Evolutionary conservation across 495 filamentous ascomycete genomes (phyloP).

Genomic region (Pseudevernia furfuracea): DNA sequence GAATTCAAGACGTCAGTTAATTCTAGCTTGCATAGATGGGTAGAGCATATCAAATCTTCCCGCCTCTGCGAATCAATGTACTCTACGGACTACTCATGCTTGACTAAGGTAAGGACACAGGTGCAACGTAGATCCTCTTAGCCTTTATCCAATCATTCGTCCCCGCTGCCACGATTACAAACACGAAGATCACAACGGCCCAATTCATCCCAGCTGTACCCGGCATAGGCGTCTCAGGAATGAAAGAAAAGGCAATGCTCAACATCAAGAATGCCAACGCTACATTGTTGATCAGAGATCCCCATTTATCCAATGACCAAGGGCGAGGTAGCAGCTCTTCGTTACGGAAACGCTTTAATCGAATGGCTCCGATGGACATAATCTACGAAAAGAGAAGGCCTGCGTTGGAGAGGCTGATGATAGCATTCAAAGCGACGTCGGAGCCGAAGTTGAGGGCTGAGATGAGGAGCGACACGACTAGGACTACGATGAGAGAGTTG

Average conservation of each 20-base stretch:
- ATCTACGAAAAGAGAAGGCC: constrained; percentile 46
- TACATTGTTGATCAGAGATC: background rate
- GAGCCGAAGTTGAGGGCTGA: constrained; percentile 50
- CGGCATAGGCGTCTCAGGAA: background rate
- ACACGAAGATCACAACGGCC: background rate
- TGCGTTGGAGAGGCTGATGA: constrained; percentile 40
- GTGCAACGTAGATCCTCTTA: background rate
- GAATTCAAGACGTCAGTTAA: background rate
- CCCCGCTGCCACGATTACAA: background rate
- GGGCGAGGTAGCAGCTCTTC: background rate
- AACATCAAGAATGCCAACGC: background rate
- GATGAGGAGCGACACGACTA: constrained; percentile 41
- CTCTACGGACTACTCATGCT: background rate
- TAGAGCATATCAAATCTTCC: background rate
- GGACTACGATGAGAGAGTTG: constrained; percentile 38
- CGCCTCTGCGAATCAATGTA: background rate
- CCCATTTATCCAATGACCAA: background rate
- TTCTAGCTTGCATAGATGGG: background rate
- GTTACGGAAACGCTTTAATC: constrained; percentile 29
- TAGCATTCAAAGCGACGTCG: constrained; percentile 41
- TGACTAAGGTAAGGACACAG: background rate
- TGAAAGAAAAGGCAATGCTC: background rate
- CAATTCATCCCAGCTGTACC: background rate
- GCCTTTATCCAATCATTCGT: background rate
- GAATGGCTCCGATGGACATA: constrained; percentile 43